Conservation (phyloP, 1,139 yeast species). For the Dujonia santamariae region DNA sequence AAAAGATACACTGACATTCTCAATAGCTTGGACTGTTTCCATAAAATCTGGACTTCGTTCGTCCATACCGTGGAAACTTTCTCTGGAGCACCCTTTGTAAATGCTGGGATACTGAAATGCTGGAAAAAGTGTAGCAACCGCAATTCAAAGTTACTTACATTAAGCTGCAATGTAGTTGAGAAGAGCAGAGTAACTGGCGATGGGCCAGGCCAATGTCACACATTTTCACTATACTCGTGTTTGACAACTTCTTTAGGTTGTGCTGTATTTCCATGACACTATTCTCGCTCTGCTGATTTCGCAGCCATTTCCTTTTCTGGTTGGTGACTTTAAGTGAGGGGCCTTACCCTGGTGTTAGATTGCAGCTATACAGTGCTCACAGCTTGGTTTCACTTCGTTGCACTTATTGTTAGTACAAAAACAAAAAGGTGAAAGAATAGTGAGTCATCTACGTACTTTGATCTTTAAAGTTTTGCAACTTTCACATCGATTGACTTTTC, state of each 20-base stretch:
- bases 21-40: slow-evolving; percentile 19
- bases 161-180: slow-evolving; percentile 14
- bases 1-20: slow-evolving; percentile 21
- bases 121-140: slow-evolving; percentile 30
- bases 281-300: no score
- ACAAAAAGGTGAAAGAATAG: not conserved
- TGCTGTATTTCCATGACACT: no score
- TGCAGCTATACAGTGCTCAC: slow-evolving; percentile 38
- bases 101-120: slow-evolving; percentile 22
- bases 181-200: slow-evolving; percentile 6
- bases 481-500: slow-evolving; percentile 20
- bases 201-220: no score
- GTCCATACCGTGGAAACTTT: slow-evolving; percentile 25
- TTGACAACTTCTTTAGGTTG: no score
- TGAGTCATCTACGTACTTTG: slow-evolving; percentile 18
- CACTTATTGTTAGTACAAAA: slow-evolving; percentile 20
- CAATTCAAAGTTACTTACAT: slow-evolving; percentile 26
- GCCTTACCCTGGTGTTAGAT: no score
- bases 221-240: no score
- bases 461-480: slow-evolving; percentile 30
- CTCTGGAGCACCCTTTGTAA: slow-evolving; percentile 19
- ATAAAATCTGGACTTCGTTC: slow-evolving; percentile 22
- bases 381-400: slow-evolving; percentile 29
- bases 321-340: no score
- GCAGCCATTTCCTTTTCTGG: no score